These are phyloP conservation scores for Inga laurina DNA, from an alignment of 306 rosid species.

Conservation along the genomic window DNA sequence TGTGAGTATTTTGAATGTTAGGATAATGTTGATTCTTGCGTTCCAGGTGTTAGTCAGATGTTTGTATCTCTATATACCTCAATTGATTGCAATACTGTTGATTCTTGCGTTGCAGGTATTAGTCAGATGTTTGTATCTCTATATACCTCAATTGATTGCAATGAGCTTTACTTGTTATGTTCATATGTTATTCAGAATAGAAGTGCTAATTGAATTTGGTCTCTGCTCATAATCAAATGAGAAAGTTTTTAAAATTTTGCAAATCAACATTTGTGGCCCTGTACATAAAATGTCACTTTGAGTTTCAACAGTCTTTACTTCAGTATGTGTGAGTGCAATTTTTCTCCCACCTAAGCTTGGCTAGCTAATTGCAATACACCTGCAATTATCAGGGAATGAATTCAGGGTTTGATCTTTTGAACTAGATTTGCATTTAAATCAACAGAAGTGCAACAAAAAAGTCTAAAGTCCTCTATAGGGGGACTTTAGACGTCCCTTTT, in stretches of 20 bases:
- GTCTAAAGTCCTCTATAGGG: not conserved
- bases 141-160: not conserved
- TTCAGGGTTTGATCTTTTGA: constrained; percentile 24
- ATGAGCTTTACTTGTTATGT: not conserved
- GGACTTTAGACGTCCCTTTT: too few relatives aligned
- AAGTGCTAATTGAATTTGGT: not conserved
- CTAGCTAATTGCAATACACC: constrained; percentile 19
- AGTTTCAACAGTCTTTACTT: constrained; percentile 6
- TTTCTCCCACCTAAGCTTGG: constrained; percentile 6
- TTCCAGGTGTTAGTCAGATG: not conserved
- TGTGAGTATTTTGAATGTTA: not conserved
- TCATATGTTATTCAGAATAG: constrained; percentile 1
- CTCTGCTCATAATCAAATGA: constrained; percentile 6
- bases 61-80: not conserved
- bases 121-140: not conserved
- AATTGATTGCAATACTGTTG: not conserved
- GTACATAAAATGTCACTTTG: not conserved
- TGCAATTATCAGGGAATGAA: constrained; percentile 11
- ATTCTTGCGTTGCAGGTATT: not conserved
- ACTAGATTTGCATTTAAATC: constrained; percentile 25
- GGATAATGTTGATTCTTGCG: constrained; percentile 7
- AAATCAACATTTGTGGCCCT: not conserved
- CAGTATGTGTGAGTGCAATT: constrained; percentile 13
- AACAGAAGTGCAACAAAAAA: constrained; percentile 5
- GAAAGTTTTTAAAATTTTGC: not conserved